Evolutionary conservation across 2,329 filamentous ascomycete species (phyloP).

Genomic region (Fonsecaea pugnacius): DNA sequence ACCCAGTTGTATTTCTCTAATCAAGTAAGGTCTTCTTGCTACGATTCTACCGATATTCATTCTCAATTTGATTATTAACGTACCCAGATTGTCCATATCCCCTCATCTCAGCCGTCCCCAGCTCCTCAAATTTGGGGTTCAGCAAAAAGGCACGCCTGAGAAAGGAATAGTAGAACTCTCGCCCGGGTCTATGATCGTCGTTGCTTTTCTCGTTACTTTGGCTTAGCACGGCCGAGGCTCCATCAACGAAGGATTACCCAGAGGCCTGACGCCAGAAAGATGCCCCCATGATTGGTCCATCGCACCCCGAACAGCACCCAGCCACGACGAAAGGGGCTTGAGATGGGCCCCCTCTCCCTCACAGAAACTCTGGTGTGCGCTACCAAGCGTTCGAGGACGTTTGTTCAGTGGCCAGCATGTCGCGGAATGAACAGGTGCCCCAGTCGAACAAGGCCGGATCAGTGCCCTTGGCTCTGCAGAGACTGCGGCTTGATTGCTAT

Average conservation of each 20-base stretch:
- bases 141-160: slow-evolving; percentile 10
- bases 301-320: slow-evolving; percentile 11
- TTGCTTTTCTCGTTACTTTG: slow-evolving; percentile 8
- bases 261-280: slow-evolving; percentile 6
- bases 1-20: not conserved
- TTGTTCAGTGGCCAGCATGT: slow-evolving; percentile 13
- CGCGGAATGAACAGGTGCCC: slow-evolving; percentile 7
- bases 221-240: slow-evolving; percentile 7
- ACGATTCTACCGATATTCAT: not conserved
- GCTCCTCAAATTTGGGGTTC: not conserved
- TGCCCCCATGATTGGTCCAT: slow-evolving; percentile 1
- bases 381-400: not conserved
- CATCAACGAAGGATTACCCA: slow-evolving; percentile 16
- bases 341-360: slow-evolving; percentile 9
- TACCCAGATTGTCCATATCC: not conserved
- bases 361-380: slow-evolving; percentile 8
- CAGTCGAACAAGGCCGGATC: slow-evolving; percentile 2
- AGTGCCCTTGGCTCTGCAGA: slow-evolving; percentile 12
- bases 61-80: not conserved
- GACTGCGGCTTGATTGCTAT: slow-evolving; percentile 16
- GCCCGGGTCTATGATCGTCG: not conserved
- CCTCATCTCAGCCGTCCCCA: not conserved
- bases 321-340: slow-evolving; percentile 13
- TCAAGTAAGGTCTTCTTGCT: not conserved
- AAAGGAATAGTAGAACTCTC: not conserved